Percentiles rank a stretch among this genome's conserved stretches.
phyloP scores from a whole-genome alignment of 2,329 filamentous ascomycete species.

The Pseudogymnoascus sp. region DNA sequence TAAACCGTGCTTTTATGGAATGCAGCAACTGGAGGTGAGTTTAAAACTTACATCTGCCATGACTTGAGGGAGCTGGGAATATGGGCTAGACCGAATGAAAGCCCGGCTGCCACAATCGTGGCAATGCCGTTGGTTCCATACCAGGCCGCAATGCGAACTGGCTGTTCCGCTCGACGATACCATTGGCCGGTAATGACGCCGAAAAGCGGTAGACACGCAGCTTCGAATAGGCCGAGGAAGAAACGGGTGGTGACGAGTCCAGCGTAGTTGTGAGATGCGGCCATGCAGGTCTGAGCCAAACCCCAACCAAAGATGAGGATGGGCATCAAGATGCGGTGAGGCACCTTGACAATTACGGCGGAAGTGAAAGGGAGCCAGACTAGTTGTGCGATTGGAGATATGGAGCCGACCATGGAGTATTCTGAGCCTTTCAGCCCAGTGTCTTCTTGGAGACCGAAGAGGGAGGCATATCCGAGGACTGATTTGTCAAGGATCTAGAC shows the following conservation, averaged over 20 bases:
- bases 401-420: constrained; percentile 47
- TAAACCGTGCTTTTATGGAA: constrained; percentile 29
- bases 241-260: constrained; percentile 73
- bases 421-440: constrained; percentile 42
- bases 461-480: constrained; percentile 46
- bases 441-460: constrained; percentile 49
- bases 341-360: constrained; percentile 51
- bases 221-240: constrained; percentile 70
- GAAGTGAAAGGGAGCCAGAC: constrained; percentile 53
- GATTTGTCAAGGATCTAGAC: constrained; percentile 40
- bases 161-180: constrained; percentile 33
- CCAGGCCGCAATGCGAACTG: constrained; percentile 31
- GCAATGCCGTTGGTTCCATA: constrained; percentile 28
- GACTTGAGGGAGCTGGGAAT: constrained; percentile 38
- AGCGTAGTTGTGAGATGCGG: constrained; percentile 49
- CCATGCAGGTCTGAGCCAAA: constrained; percentile 39
- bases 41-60: constrained; percentile 25
- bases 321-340: constrained; percentile 50
- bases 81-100: constrained; percentile 29
- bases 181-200: constrained; percentile 33
- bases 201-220: constrained; percentile 40
- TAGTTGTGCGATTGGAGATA: constrained; percentile 50
- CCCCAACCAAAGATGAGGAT: constrained; percentile 39
- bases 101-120: constrained; percentile 26
- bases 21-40: constrained; percentile 41